These are phyloP conservation scores for Phytophthora pini DNA, from an alignment of 352 stramenopile genomes.

Conservation along the genomic window DNA sequence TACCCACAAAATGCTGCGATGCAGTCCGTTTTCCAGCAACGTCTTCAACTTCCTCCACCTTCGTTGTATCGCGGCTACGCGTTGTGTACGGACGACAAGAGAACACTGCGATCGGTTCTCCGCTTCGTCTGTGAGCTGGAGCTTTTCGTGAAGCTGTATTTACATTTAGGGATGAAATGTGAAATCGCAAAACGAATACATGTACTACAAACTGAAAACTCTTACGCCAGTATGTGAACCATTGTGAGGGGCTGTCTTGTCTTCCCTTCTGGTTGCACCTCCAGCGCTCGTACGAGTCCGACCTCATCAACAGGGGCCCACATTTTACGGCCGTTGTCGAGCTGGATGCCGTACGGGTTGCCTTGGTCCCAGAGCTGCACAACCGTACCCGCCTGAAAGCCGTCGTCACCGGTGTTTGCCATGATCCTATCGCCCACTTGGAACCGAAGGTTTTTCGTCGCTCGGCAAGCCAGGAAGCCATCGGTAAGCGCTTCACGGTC, in stretches of 20 bases:
- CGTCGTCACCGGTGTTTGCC: constrained; percentile 41
- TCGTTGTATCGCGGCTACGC: constrained; percentile 9
- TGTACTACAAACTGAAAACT: too few species aligned
- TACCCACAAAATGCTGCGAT: constrained; percentile 10
- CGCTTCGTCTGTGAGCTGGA: constrained; percentile 18
- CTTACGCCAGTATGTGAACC: constrained; percentile 34
- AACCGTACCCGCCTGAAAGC: constrained; percentile 47
- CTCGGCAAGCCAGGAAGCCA: constrained; percentile 53
- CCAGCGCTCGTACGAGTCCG: constrained; percentile 37
- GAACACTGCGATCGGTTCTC: constrained; percentile 16
- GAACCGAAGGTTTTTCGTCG: constrained; percentile 43
- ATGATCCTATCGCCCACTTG: constrained; percentile 50
- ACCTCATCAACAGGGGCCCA: constrained; percentile 55
- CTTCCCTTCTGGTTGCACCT: constrained; percentile 17
- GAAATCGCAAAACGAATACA: too few species aligned
- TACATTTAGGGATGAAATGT: constrained; percentile 2
- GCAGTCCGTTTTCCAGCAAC: constrained; percentile 17
- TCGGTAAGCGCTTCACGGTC: constrained; percentile 63
- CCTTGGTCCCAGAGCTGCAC: constrained; percentile 59
- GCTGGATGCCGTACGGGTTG: constrained; percentile 56
- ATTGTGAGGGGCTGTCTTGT: constrained; percentile 25
- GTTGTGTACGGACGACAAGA: constrained; percentile 6
- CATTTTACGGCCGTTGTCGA: constrained; percentile 45
- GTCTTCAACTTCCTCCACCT: constrained; percentile 21
- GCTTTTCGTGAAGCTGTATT: constrained; percentile 1